These are phyloP conservation scores for Teratosphaeriaceae sp. DNA, from an alignment of 2,329 filamentous ascomycete genomes.

Conservation along the genomic window DNA sequence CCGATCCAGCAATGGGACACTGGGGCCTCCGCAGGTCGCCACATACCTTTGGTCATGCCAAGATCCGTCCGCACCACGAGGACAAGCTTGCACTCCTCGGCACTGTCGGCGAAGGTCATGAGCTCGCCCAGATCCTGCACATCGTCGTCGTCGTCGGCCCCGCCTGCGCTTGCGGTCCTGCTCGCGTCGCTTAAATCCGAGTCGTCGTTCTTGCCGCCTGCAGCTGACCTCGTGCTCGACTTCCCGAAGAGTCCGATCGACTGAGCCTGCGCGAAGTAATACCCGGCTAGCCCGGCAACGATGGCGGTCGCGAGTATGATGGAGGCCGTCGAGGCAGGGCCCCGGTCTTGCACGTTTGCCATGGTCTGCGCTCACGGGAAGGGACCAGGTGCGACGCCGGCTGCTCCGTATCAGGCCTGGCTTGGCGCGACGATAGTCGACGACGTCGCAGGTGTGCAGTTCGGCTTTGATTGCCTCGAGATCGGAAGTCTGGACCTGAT, in stretches of 20 bases:
- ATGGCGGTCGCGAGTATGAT: conserved; percentile 68
- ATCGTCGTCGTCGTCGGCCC: conserved; percentile 37
- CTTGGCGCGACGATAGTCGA: too few species aligned
- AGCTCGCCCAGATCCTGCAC: conserved; percentile 39
- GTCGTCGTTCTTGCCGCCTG: conserved; percentile 30
- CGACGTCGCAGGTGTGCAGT: neutral
- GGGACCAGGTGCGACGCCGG: neutral
- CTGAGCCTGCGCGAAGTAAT: conserved; percentile 59
- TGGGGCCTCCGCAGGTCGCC: too few species aligned
- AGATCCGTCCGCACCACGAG: conserved; percentile 88
- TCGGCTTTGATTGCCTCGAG: conserved; percentile 2
- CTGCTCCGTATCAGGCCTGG: conserved; percentile 1
- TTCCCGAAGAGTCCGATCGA: conserved; percentile 68
- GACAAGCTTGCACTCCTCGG: conserved; percentile 90
- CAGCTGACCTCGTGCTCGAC: conserved; percentile 21
- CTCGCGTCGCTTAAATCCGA: conserved; percentile 21
- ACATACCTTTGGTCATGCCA: conserved; percentile 91
- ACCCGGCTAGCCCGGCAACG: conserved; percentile 67
- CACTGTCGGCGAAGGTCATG: conserved; percentile 41
- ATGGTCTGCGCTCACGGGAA: conserved; percentile 10
- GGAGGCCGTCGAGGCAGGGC: conserved; percentile 48
- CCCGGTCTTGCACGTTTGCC: conserved; percentile 23
- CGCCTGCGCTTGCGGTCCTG: conserved; percentile 29
- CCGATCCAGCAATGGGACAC: conserved; percentile 7
- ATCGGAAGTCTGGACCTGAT: neutral